phyloP scores from a whole-genome alignment of 768 basidiomycete species.

The Hemileccinum rubropunctum region DNA sequence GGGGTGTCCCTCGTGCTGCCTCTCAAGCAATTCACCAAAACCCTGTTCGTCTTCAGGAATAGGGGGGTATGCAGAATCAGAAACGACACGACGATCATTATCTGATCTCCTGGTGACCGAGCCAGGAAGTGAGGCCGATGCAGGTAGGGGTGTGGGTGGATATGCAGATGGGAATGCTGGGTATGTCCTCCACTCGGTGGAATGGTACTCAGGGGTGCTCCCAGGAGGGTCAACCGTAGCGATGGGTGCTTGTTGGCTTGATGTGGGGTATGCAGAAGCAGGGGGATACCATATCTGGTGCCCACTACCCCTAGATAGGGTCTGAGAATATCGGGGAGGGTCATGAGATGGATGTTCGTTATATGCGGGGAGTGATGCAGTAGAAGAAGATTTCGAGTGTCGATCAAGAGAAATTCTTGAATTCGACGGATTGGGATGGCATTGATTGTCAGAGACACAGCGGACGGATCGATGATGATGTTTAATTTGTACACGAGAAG shows the following conservation, averaged over 20 bases:
- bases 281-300: constrained; percentile 66
- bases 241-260: constrained; percentile 13
- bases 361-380: constrained; percentile 24
- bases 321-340: constrained; percentile 24
- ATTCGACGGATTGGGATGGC: not conserved
- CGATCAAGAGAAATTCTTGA: constrained; percentile 6
- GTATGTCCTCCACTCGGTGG: constrained; percentile 72
- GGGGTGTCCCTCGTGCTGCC: constrained; percentile 57
- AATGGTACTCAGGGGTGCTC: constrained; percentile 33
- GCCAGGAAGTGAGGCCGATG: constrained; percentile 33
- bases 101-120: constrained; percentile 8
- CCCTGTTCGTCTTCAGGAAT: constrained; percentile 51
- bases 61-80: constrained; percentile 17
- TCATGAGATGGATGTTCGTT: constrained; percentile 20
- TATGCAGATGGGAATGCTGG: constrained; percentile 78
- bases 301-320: constrained; percentile 12
- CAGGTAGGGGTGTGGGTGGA: constrained; percentile 61
- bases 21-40: constrained; percentile 73
- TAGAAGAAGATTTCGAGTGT: constrained; percentile 15
- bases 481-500: constrained; percentile 7
- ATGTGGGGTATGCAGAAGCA: constrained; percentile 36
- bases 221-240: constrained; percentile 12
- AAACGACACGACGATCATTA: constrained; percentile 1
- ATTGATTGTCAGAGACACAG: constrained; percentile 18
- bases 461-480: constrained; percentile 15